Percentiles rank a stretch among this genome's conserved stretches.
Conservation (phyloP, 495 filamentous ascomycete genomes). For the Lepraria neglecta region DNA sequence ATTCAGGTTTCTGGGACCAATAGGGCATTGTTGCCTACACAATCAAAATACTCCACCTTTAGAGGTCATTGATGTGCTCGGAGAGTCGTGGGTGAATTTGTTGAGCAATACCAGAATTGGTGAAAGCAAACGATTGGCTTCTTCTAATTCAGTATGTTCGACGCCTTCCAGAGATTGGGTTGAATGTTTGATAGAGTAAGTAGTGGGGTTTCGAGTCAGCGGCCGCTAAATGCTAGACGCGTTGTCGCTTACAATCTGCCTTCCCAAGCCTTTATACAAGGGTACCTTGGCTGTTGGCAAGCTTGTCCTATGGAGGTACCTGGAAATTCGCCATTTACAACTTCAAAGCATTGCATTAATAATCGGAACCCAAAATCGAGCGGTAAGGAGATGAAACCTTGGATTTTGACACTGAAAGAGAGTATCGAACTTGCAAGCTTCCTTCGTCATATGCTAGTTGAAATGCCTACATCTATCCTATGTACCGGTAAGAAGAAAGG, state of each 20-base stretch:
- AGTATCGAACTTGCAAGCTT: no score
- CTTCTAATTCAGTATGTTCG: not conserved
- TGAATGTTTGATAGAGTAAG: not conserved
- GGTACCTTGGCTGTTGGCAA: no score
- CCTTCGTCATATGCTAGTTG: no score
- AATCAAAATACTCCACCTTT: not conserved
- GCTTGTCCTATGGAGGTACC: no score
- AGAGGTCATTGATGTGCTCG: not conserved
- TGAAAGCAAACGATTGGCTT: no score
- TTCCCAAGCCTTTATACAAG: no score
- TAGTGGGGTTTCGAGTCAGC: not conserved
- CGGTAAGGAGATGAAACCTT: no score
- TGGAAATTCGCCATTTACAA: no score
- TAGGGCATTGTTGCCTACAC: not conserved
- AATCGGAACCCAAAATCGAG: no score
- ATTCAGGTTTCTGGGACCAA: not conserved
- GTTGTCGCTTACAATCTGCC: not conserved
- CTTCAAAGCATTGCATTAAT: no score
- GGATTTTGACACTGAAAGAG: no score
- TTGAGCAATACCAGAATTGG: not conserved
- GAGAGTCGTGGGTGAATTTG: no score
- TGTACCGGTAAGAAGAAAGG: not conserved
- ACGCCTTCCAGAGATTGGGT: not conserved
- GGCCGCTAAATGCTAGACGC: not conserved
- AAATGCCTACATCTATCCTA: not conserved